Conservation (phyloP, 2,329 filamentous ascomycete species). For the Lasiodiplodia sp. region DNA sequence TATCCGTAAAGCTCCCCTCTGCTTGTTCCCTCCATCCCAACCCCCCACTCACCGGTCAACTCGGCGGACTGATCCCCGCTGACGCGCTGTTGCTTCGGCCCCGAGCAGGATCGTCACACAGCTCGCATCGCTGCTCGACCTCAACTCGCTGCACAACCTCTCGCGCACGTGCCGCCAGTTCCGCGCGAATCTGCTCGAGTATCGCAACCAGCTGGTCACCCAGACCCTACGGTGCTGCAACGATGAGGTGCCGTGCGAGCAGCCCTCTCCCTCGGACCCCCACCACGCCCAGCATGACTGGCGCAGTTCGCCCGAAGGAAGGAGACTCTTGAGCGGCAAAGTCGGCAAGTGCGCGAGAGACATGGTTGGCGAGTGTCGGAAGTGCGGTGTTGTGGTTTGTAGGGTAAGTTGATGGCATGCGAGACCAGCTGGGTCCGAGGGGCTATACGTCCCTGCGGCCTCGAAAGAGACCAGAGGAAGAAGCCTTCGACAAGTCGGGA, state of each 20-base stretch:
- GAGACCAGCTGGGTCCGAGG: background rate
- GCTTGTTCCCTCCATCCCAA: constrained; percentile 34
- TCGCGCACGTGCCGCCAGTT: constrained; percentile 83
- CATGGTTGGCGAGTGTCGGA: constrained; percentile 82
- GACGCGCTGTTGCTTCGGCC: background rate
- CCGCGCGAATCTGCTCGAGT: constrained; percentile 78
- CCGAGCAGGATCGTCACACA: constrained; percentile 73
- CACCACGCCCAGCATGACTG: constrained; percentile 9
- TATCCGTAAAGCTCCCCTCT: constrained; percentile 66
- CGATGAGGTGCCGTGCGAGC: constrained; percentile 56
- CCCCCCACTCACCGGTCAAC: constrained; percentile 26
- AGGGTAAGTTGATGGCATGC: constrained; percentile 65
- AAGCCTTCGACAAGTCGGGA: background rate
- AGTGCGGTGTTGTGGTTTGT: constrained; percentile 80
- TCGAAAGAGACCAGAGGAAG: constrained; percentile 3
- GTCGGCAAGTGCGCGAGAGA: constrained; percentile 83
- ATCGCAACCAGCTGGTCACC: constrained; percentile 74
- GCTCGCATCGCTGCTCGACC: constrained; percentile 79
- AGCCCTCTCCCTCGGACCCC: constrained; percentile 5
- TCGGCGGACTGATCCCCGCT: constrained; percentile 30
- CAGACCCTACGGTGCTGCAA: constrained; percentile 83
- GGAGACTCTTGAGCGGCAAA: constrained; percentile 67
- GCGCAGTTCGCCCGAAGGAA: constrained; percentile 28
- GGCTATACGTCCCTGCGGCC: background rate
- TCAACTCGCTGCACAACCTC: constrained; percentile 85